These are phyloP conservation scores for Cladosporium sp. DNA, from an alignment of 2,329 filamentous ascomycete species.

Conservation along the genomic window DNA sequence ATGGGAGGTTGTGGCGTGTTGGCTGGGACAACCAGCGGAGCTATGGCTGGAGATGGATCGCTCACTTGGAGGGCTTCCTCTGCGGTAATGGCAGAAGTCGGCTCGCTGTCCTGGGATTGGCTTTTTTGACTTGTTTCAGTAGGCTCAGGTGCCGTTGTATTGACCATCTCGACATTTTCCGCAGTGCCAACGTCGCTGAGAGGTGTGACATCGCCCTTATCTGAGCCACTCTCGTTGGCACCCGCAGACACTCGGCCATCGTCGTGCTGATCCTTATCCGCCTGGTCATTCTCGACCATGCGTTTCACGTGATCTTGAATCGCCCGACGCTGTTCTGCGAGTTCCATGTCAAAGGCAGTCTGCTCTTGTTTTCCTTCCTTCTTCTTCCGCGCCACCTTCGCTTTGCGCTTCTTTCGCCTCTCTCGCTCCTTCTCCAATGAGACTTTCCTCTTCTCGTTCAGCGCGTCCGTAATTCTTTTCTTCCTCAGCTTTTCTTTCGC, in stretches of 20 bases:
- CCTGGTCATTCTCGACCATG: constrained; percentile 20
- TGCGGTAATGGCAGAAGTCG: not conserved
- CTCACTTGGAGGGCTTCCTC: not conserved
- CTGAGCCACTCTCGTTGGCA: not conserved
- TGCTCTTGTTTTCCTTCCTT: constrained; percentile 19
- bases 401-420: constrained; percentile 15
- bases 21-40: not conserved
- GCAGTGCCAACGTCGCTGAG: not conserved
- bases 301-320: constrained; percentile 21
- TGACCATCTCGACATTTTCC: not conserved
- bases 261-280: not conserved
- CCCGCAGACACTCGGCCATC: not conserved
- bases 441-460: constrained; percentile 28
- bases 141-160: not conserved
- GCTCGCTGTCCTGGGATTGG: not conserved
- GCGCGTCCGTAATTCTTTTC: constrained; percentile 22
- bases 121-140: not conserved
- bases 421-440: constrained; percentile 19
- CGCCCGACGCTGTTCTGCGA: not conserved
- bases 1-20: constrained; percentile 4
- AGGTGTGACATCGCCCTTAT: constrained; percentile 9
- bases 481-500: constrained; percentile 37
- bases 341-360: not conserved
- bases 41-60: not conserved
- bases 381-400: constrained; percentile 23